A percentile compares a stretch with the other conserved stretches of the same genome.
Evolutionary conservation across 768 basidiomycete species (phyloP).

Genomic region (Pleurotus citrinopileatus): DNA sequence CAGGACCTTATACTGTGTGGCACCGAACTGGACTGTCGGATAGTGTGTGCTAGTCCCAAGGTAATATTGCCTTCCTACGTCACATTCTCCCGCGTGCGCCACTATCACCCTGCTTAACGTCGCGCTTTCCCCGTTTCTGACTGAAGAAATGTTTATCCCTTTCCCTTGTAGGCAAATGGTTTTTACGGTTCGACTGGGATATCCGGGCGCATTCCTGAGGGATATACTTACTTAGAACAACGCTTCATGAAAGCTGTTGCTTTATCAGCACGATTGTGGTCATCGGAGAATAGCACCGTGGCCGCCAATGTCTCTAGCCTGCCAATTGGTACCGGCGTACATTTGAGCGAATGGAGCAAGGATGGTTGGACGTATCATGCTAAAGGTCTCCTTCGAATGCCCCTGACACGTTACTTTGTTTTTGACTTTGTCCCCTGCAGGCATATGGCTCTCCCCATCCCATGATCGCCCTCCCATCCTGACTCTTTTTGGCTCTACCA

Average conservation of each 20-base stretch:
- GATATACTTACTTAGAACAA: slow-evolving; percentile 85
- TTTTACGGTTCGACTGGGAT: slow-evolving; percentile 89
- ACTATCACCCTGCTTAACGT: neutral
- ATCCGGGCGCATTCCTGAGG: slow-evolving; percentile 93
- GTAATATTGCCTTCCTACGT: slow-evolving; percentile 37
- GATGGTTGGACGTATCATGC: slow-evolving; percentile 98
- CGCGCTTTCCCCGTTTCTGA: neutral
- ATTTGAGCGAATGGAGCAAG: slow-evolving; percentile 84
- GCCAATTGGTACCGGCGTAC: slow-evolving; percentile 43
- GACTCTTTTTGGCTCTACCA: slow-evolving; percentile 93
- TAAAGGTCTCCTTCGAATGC: slow-evolving; percentile 63
- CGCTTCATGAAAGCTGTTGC: slow-evolving; percentile 71
- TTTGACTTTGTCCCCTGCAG: slow-evolving; percentile 35
- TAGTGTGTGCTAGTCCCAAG: slow-evolving; percentile 86
- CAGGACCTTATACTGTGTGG: slow-evolving; percentile 65
- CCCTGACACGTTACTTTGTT: neutral
- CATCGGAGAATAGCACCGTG: slow-evolving; percentile 17
- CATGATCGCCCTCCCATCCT: slow-evolving; percentile 51
- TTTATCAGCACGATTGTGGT: slow-evolving; percentile 42
- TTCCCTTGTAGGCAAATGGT: slow-evolving; percentile 76
- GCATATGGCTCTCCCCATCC: slow-evolving; percentile 79
- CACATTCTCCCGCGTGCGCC: slow-evolving; percentile 1
- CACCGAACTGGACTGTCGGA: slow-evolving; percentile 55
- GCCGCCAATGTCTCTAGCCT: neutral
- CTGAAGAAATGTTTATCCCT: slow-evolving; percentile 7